phyloP scores from a whole-genome alignment of 1,284 basidiomycete genomes.

The Ustilago hordei region DNA sequence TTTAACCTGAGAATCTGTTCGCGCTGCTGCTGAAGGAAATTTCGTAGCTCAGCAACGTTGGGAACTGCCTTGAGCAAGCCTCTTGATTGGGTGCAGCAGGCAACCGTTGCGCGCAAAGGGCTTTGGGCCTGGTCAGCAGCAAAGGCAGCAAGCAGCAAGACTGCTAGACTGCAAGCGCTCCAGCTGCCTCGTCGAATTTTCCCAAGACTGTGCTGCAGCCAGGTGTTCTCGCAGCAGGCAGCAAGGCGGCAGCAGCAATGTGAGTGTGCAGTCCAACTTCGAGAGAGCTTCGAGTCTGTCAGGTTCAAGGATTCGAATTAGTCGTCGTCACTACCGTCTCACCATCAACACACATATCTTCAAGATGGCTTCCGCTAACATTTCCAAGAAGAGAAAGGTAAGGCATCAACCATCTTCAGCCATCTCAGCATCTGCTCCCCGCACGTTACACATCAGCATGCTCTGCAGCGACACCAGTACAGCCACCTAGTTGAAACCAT shows the following conservation, averaged over 20 bases:
- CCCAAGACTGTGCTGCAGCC: not conserved
- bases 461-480: conserved; percentile 1
- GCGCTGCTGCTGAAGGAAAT: too few species aligned
- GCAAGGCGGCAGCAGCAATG: not conserved
- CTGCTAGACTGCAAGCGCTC: not conserved
- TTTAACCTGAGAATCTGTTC: too few species aligned
- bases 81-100: not conserved
- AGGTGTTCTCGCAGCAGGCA: not conserved
- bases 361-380: conserved; percentile 66
- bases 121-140: not conserved
- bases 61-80: not conserved
- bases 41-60: not conserved
- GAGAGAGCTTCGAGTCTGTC: not conserved
- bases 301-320: conserved; percentile 32
- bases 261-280: not conserved
- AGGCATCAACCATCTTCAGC: conserved; percentile 16
- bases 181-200: not conserved
- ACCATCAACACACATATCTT: conserved; percentile 50
- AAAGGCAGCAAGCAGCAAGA: conserved; percentile 2
- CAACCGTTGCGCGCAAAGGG: not conserved
- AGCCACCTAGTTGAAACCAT: not conserved
- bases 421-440: conserved; percentile 9
- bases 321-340: conserved; percentile 26
- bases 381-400: conserved; percentile 69
- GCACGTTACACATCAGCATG: not conserved